Evolutionary conservation across 768 basidiomycete genomes (phyloP), one percentile per base, ranked within the genome.

Genomic region (Tephrocybe sp.): DNA sequence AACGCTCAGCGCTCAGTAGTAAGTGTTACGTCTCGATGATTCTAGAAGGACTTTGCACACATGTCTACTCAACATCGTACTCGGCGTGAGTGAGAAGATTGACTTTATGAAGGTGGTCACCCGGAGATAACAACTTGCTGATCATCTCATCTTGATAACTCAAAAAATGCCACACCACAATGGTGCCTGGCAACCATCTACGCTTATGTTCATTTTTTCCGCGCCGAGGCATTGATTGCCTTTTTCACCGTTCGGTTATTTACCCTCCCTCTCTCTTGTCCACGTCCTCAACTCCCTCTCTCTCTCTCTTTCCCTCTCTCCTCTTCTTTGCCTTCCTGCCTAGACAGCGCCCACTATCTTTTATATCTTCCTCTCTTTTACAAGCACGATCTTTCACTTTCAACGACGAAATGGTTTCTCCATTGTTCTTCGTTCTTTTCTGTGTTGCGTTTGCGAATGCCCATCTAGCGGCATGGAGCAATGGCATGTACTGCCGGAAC

Each of bases 401-500:
- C n/a, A n/a, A n/a, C n/a, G n/a, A n/a, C n/a, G 15, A 40, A 13
- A 54, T 58, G 54, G 45, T 42, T 15, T 47, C 21, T 15, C 6
- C 28, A n/a, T 43, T 53, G 15, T 35, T 56, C 42, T n/a, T 55
- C 24, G 19, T 44, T 18, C 34, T 30, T 22, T 27, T 54, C 19
- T 57, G 34, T 12, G 24, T 28, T 34, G 42, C 41, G 9, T 36
- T 63, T 13, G 67, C 61, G 25, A 57, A 60, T 19, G 76, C 73
- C 25, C 77, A 79, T 62, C 51, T 79, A 44, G 72, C 71, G 28
- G 66, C 73, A 8, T 78, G 62, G 56, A 58, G 67, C 49, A 63
- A 69, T 54, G 70, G 68, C 34, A 79, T 78, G 77, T 79, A 71
- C 55, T 76, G 74, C 50, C 44, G 71, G 4, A 70, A 77, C 56